phyloP scores from a whole-genome alignment of 345 rosid genomes.

The Jatropha curcas region DNA sequence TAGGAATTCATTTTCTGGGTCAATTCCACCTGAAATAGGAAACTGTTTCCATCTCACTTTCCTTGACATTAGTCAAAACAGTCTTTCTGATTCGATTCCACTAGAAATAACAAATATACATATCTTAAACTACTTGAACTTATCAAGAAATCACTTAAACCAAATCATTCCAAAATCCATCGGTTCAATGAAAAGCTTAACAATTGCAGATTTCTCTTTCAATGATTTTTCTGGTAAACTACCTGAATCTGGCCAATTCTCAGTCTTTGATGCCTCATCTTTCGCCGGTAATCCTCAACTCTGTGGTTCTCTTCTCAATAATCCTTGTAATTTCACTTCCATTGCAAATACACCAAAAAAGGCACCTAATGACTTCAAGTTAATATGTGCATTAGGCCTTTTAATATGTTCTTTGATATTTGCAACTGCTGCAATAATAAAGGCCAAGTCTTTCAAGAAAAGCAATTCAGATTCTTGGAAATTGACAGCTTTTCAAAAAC shows the following conservation, averaged over 20 bases:
- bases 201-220: conserved; percentile 82
- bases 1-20: conserved; percentile 30
- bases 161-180: conserved; percentile 59
- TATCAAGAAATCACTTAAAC: conserved; percentile 76
- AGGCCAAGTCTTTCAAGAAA: conserved; percentile 40
- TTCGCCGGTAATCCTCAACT: conserved; percentile 83
- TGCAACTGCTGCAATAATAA: conserved; percentile 59
- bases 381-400: conserved; percentile 72
- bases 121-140: conserved; percentile 71
- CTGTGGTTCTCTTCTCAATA: conserved; percentile 63
- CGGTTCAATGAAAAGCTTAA: conserved; percentile 76
- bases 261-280: conserved; percentile 77
- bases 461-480: conserved; percentile 64
- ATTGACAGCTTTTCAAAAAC: conserved; percentile 78
- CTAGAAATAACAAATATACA: conserved; percentile 50
- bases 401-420: conserved; percentile 69
- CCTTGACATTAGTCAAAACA: conserved; percentile 69
- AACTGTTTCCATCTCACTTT: conserved; percentile 29
- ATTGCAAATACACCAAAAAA: conserved; percentile 40
- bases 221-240: conserved; percentile 77
- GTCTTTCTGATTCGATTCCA: conserved; percentile 71
- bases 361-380: conserved; percentile 49
- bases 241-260: conserved; percentile 76
- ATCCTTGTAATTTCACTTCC: conserved; percentile 53
- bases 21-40: conserved; percentile 68